Conservation (phyloP, 2,329 filamentous ascomycete species). For the Alternaria viburni region DNA sequence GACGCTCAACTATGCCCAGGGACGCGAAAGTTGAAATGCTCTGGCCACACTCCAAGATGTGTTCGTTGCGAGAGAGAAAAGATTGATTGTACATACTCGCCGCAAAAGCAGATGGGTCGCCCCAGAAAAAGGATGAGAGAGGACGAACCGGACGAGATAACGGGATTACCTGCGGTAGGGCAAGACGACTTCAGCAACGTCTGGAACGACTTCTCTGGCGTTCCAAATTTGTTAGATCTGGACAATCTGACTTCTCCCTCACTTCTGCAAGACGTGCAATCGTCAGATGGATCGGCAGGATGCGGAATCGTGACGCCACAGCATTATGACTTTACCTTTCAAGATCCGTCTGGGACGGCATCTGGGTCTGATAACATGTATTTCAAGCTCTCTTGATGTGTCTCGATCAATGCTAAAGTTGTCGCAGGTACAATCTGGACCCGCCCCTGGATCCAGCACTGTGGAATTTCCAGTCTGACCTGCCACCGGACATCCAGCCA, state of each 20-base stretch:
- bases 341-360: slow-evolving; percentile 5
- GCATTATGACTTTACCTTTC: slow-evolving; percentile 11
- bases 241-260: slow-evolving; percentile 20
- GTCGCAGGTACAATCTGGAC: slow-evolving; percentile 17
- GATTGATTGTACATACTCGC: slow-evolving; percentile 55
- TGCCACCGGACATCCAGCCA: neutral
- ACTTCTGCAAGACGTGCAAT: slow-evolving; percentile 7
- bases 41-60: slow-evolving; percentile 52
- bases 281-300: neutral
- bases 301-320: slow-evolving; percentile 7
- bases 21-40: slow-evolving; percentile 58
- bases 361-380: slow-evolving; percentile 19
- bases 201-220: slow-evolving; percentile 3
- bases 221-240: slow-evolving; percentile 14
- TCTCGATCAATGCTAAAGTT: neutral
- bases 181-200: slow-evolving; percentile 1
- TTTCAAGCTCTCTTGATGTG: neutral
- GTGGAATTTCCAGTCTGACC: slow-evolving; percentile 24
- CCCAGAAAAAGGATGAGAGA: slow-evolving; percentile 55
- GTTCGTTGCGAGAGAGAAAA: slow-evolving; percentile 51
- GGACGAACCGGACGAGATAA: slow-evolving; percentile 19
- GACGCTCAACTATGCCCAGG: slow-evolving; percentile 39
- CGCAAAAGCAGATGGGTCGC: slow-evolving; percentile 58
- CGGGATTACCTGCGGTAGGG: neutral
- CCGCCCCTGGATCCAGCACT: slow-evolving; percentile 34